Evolutionary conservation across 768 basidiomycete species (phyloP).

Genomic region (Trametes sanguinea): DNA sequence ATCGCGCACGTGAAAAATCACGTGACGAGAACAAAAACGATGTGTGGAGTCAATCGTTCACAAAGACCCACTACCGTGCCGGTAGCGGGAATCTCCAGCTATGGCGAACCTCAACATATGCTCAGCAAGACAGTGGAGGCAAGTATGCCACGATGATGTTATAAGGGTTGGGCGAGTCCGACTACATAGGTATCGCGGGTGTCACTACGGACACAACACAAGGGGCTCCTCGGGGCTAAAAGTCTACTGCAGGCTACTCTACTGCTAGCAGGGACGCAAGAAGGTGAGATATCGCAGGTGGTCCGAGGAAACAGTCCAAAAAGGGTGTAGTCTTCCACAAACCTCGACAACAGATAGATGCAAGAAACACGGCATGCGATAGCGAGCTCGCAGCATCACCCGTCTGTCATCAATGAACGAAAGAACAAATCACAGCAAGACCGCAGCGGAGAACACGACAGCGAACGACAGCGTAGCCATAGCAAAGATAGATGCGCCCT

Average conservation of each 20-base stretch:
- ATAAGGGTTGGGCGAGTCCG: background rate
- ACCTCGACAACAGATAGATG: background rate
- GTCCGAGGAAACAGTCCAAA: background rate
- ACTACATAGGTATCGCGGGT: background rate
- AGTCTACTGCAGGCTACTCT: background rate
- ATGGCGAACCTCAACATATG: too few relatives aligned
- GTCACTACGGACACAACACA: background rate
- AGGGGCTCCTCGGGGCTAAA: background rate
- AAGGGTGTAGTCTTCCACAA: background rate
- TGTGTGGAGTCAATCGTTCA: too few relatives aligned
- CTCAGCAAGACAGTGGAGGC: background rate
- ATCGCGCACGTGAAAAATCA: too few relatives aligned
- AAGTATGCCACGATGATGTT: background rate
- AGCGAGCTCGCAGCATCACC: too few relatives aligned
- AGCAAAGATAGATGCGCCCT: background rate
- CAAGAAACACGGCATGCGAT: background rate
- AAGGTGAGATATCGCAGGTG: background rate
- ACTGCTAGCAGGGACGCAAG: background rate
- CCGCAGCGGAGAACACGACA: background rate
- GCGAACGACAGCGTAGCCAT: background rate
- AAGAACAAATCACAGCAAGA: background rate
- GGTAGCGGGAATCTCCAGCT: too few relatives aligned
- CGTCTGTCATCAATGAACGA: too few relatives aligned
- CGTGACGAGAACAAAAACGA: too few relatives aligned
- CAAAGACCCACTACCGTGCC: too few relatives aligned